These are phyloP conservation scores for Tricladium varicosporioides DNA, from an alignment of 2,329 filamentous ascomycete genomes.

Conservation along the genomic window DNA sequence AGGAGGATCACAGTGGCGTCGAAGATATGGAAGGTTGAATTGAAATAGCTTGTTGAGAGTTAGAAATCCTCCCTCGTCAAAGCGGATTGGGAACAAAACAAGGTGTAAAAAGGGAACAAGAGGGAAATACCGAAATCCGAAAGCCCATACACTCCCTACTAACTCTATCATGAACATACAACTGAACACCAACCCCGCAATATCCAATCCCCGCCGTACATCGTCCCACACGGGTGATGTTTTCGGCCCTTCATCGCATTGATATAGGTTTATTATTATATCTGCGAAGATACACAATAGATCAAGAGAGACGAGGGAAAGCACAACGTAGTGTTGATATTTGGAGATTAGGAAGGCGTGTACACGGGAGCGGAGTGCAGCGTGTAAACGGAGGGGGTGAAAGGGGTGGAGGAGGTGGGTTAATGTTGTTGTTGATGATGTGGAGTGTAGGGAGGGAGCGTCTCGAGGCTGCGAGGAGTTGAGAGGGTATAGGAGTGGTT, in stretches of 20 bases:
- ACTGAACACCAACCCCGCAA: slow-evolving; percentile 57
- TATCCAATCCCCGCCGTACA: slow-evolving; percentile 44
- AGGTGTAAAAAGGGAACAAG: background rate
- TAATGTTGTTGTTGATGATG: background rate
- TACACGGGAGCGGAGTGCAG: background rate
- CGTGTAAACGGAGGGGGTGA: no score
- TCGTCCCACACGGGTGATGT: slow-evolving; percentile 33
- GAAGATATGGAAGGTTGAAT: slow-evolving; percentile 59
- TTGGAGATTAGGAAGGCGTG: background rate
- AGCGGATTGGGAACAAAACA: no score
- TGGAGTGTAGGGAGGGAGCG: background rate
- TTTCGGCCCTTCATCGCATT: slow-evolving; percentile 40
- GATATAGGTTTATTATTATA: slow-evolving; percentile 48
- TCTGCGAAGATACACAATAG: slow-evolving; percentile 51
- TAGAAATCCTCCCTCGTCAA: background rate
- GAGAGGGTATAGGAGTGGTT: slow-evolving; percentile 19
- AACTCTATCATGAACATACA: slow-evolving; percentile 65
- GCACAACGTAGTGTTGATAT: slow-evolving; percentile 32
- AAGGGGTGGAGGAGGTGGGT: no score
- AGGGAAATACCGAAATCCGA: slow-evolving; percentile 49
- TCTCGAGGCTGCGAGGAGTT: background rate
- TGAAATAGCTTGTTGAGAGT: slow-evolving; percentile 48
- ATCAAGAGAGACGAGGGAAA: slow-evolving; percentile 48
- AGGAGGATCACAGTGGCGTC: slow-evolving; percentile 61
- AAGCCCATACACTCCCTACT: slow-evolving; percentile 56